A percentile compares a stretch with the other conserved stretches of the same genome.
Evolutionary conservation across 305 asterid species (phyloP).

Genomic region (Caryopteris hybrid): DNA sequence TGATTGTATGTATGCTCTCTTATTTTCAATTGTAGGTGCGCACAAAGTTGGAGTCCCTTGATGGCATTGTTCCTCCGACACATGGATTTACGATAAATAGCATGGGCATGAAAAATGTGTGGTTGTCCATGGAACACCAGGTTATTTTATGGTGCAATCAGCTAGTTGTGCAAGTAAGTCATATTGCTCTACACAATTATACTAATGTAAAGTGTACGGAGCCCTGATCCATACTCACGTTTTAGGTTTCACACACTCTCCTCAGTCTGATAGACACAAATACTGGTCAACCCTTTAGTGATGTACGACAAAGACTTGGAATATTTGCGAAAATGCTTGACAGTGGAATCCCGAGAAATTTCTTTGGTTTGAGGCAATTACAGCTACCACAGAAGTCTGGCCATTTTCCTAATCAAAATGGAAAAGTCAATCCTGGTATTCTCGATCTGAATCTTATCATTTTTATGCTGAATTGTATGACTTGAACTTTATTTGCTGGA

Average conservation of each 20-base stretch:
- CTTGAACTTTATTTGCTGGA: not conserved
- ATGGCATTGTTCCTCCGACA: constrained; percentile 89
- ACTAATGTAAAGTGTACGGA: not conserved
- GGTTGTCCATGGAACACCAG: constrained; percentile 99
- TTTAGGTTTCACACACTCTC: constrained; percentile 95
- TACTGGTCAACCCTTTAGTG: constrained; percentile 63
- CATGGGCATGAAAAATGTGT: constrained; percentile 81
- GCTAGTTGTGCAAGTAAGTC: constrained; percentile 91
- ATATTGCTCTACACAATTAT: constrained; percentile 20
- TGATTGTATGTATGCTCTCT: constrained; percentile 10
- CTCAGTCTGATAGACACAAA: constrained; percentile 76
- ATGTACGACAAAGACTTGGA: constrained; percentile 68
- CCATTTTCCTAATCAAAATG: constrained; percentile 32
- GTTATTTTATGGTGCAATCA: constrained; percentile 99
- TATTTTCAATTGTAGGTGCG: constrained; percentile 60
- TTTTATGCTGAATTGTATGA: constrained; percentile 10
- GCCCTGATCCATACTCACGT: constrained; percentile 31
- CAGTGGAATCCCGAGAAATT: constrained; percentile 79
- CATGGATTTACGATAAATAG: constrained; percentile 90
- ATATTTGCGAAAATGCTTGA: constrained; percentile 82
- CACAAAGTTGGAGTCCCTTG: constrained; percentile 77
- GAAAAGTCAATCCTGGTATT: constrained; percentile 53
- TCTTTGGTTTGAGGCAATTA: constrained; percentile 48
- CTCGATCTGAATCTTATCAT: constrained; percentile 20
- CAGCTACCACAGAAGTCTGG: constrained; percentile 34